Percentiles rank a stretch among this genome's conserved stretches.
These are phyloP conservation scores for Panellus pusillus DNA, from an alignment of 768 basidiomycete genomes.

Conservation along the genomic window DNA sequence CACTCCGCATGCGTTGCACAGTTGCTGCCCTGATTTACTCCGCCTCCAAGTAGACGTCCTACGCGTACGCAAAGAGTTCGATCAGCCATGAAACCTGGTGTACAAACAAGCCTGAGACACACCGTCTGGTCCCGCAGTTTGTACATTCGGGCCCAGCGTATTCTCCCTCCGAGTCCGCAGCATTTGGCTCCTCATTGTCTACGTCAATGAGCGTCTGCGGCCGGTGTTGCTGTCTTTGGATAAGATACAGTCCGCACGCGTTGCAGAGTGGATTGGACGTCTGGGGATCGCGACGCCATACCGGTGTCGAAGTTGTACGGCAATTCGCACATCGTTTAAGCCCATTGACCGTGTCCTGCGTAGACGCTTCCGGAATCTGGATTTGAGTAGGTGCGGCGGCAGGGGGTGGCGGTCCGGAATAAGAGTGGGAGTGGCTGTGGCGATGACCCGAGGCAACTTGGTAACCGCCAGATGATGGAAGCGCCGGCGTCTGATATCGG, in stretches of 20 bases:
- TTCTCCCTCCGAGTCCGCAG: not conserved
- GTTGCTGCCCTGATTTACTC: constrained; percentile 3
- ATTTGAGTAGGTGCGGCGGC: too few relatives aligned
- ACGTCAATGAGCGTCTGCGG: constrained; percentile 6
- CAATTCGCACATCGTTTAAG: constrained; percentile 9
- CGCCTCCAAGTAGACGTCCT: constrained; percentile 8
- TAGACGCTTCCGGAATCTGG: too few relatives aligned
- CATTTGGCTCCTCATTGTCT: not conserved
- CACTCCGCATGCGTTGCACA: constrained; percentile 13
- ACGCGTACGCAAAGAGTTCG: constrained; percentile 2
- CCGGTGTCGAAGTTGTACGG: constrained; percentile 1
- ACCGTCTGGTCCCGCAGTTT: not conserved
- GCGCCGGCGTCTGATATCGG: too few relatives aligned
- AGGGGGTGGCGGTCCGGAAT: too few relatives aligned
- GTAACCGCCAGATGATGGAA: too few relatives aligned
- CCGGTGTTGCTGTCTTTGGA: not conserved
- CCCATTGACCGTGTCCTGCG: too few relatives aligned
- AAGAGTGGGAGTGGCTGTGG: too few relatives aligned
- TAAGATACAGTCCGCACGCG: constrained; percentile 13
- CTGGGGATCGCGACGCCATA: constrained; percentile 15
- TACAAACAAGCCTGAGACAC: too few relatives aligned
- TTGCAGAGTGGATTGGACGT: constrained; percentile 14
- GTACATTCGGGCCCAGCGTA: not conserved
- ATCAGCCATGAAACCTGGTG: not conserved
- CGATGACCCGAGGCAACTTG: too few relatives aligned